phyloP scores from a whole-genome alignment of 768 basidiomycete species.

The Royoungia palumana region DNA sequence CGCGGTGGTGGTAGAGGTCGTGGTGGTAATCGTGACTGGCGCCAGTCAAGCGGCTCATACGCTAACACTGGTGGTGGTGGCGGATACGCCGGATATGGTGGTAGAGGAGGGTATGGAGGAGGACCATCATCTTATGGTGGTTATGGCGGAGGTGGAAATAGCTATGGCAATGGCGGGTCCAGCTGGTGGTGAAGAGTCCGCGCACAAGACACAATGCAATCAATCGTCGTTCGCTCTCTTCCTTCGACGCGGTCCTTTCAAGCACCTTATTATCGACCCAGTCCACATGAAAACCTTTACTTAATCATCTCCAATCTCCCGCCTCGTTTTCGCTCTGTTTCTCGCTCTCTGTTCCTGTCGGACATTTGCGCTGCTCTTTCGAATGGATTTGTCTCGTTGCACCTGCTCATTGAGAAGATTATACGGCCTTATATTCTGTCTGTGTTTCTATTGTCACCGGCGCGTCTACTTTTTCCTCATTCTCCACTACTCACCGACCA shows the following conservation, averaged over 20 bases:
- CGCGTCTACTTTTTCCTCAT: constrained; percentile 25
- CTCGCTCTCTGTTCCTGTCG: constrained; percentile 34
- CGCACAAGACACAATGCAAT: constrained; percentile 8
- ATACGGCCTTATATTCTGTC: constrained; percentile 41
- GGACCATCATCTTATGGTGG: constrained; percentile 30
- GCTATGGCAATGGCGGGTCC: constrained; percentile 33
- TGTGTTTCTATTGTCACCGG: constrained; percentile 37
- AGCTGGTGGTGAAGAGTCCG: constrained; percentile 47
- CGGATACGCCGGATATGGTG: constrained; percentile 30
- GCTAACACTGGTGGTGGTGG: constrained; percentile 34
- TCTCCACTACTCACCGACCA: constrained; percentile 6
- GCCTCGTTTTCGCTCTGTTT: constrained; percentile 24
- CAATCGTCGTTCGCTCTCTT: constrained; percentile 7
- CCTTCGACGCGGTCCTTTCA: constrained; percentile 9
- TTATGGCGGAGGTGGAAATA: constrained; percentile 27
- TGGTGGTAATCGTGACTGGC: constrained; percentile 37
- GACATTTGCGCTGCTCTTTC: constrained; percentile 64
- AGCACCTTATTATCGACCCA: constrained; percentile 17
- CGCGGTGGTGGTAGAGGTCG: constrained; percentile 37
- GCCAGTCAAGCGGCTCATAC: constrained; percentile 26
- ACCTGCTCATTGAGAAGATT: constrained; percentile 46
- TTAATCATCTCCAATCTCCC: constrained; percentile 14
- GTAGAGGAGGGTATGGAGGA: constrained; percentile 42
- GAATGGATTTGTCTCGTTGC: constrained; percentile 55
- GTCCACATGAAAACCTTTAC: constrained; percentile 25